These are phyloP conservation scores for Misopates orontium DNA, from an alignment of 257 asterid genomes.

Conservation along the genomic window DNA sequence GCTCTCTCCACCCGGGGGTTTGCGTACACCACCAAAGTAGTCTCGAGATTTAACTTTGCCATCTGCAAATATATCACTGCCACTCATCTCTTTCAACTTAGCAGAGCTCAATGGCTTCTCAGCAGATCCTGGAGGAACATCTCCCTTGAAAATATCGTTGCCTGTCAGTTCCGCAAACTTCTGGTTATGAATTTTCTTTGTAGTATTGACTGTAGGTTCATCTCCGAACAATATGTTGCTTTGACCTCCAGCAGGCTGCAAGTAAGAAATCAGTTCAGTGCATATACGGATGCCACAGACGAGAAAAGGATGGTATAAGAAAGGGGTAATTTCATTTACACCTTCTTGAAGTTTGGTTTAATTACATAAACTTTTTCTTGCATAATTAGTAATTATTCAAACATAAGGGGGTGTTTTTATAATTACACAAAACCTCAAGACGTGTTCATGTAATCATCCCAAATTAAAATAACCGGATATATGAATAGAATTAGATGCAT, in stretches of 20 bases:
- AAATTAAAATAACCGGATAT: no score
- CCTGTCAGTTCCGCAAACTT: conserved; percentile 87
- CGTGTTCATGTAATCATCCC: no score
- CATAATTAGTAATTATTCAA: no score
- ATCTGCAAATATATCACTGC: conserved; percentile 73
- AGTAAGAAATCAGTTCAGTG: background rate
- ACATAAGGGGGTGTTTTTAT: no score
- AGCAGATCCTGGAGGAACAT: conserved; percentile 65
- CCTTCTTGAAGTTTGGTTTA: no score
- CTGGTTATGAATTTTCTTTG: conserved; percentile 79
- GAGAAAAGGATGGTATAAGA: no score
- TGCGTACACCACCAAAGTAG: conserved; percentile 79
- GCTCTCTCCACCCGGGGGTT: conserved; percentile 95
- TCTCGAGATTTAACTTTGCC: conserved; percentile 76
- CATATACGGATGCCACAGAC: no score
- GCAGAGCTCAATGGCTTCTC: conserved; percentile 86
- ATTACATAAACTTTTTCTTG: no score
- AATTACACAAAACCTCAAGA: no score
- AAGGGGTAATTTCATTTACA: no score
- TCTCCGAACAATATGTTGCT: conserved; percentile 81
- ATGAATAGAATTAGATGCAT: background rate
- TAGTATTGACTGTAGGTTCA: conserved; percentile 58
- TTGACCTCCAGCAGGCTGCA: conserved; percentile 95
- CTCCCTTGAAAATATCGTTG: conserved; percentile 86
- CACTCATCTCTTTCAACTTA: conserved; percentile 85